Conservation (phyloP, 106 monocot species). For the Hemerocallis citrina region DNA sequence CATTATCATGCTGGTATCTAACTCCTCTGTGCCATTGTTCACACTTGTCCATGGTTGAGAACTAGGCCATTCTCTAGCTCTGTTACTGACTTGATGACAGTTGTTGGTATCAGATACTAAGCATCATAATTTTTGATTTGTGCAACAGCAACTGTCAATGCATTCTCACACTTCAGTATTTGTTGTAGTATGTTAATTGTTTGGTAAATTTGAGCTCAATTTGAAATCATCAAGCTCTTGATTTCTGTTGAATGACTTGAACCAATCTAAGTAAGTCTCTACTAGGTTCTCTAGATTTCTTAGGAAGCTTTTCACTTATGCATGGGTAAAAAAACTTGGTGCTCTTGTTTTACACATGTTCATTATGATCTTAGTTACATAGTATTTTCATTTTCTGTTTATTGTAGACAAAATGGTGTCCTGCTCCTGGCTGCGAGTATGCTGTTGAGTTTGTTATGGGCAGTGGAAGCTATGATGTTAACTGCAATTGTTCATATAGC, state of each 20-base stretch:
- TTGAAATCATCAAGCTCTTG: not conserved
- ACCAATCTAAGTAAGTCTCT: not conserved
- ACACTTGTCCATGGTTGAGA: too few species aligned
- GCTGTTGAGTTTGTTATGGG: constrained; percentile 71
- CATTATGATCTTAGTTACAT: not conserved
- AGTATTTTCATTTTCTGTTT: not conserved
- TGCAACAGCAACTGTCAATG: too few species aligned
- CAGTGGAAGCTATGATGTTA: constrained; percentile 59
- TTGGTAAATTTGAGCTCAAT: not conserved
- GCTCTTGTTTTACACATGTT: not conserved
- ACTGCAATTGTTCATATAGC: constrained; percentile 51
- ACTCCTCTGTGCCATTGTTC: too few species aligned
- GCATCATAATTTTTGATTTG: not conserved
- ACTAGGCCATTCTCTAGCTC: too few species aligned
- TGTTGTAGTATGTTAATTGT: not conserved
- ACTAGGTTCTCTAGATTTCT: not conserved
- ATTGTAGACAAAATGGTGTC: constrained; percentile 75
- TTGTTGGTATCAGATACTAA: not conserved
- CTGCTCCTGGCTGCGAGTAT: constrained; percentile 73
- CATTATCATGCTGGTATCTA: too few species aligned
- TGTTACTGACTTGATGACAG: not conserved
- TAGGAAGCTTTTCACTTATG: not conserved
- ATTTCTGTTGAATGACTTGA: not conserved
- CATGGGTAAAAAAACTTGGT: not conserved
- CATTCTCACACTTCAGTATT: not conserved